Conservation (phyloP, 2,329 filamentous ascomycete species). For the Colletotrichum cereale region DNA sequence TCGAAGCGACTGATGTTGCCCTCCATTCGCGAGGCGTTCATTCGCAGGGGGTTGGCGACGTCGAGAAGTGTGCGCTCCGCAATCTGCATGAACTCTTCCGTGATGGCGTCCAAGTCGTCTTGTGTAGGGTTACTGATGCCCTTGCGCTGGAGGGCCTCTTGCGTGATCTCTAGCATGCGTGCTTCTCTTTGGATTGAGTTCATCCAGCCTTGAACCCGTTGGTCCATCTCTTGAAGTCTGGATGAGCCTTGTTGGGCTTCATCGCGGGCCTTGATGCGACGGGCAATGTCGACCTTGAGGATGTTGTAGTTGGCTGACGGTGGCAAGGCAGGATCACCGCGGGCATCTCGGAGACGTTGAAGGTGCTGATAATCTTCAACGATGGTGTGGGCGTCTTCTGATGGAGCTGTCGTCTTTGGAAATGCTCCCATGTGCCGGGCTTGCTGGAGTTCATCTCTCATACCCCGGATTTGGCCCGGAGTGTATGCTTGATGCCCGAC, state of each 20-base stretch:
- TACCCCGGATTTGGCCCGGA: rapidly evolving
- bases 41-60: conserved; percentile 36
- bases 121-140: conserved; percentile 38
- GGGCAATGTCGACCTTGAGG: conserved; percentile 49
- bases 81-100: conserved; percentile 39
- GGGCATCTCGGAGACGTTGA: rapidly evolving
- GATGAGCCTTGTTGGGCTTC: conserved; percentile 42
- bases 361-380: background rate
- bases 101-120: conserved; percentile 34
- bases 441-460: rapidly evolving
- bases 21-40: conserved; percentile 19
- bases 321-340: background rate
- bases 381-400: background rate
- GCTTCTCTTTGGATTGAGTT: conserved; percentile 29
- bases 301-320: conserved; percentile 41
- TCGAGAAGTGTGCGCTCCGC: conserved; percentile 38
- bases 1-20: conserved; percentile 8
- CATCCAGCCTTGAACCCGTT: conserved; percentile 36
- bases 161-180: conserved; percentile 37
- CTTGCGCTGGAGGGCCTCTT: conserved; percentile 31
- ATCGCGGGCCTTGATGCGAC: conserved; percentile 53
- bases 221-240: conserved; percentile 23
- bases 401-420: rapidly evolving
- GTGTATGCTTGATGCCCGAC: rapidly evolving
- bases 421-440: background rate